Percentiles rank a stretch among this genome's conserved stretches.
Conservation (phyloP, 306 rosid species). For the Myrica gale region DNA sequence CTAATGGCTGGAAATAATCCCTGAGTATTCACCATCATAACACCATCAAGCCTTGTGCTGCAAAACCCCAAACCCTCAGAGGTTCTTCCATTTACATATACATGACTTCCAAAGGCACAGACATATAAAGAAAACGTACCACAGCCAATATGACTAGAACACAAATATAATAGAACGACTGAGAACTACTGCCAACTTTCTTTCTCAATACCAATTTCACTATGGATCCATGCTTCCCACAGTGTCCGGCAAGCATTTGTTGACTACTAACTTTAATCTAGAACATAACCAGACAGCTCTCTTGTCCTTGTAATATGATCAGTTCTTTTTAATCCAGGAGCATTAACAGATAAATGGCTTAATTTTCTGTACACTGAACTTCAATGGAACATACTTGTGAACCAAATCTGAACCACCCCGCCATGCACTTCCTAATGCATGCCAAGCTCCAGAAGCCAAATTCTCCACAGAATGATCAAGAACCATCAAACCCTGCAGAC, state of each 20-base stretch:
- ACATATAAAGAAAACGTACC: background rate
- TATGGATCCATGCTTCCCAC: background rate
- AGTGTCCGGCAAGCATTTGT: conserved; percentile 10
- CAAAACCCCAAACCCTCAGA: background rate
- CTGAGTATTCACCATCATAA: background rate
- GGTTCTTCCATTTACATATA: background rate
- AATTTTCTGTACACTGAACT: conserved; percentile 10
- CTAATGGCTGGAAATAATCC: background rate
- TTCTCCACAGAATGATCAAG: conserved; percentile 89
- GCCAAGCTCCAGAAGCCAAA: conserved; percentile 97
- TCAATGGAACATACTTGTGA: conserved; percentile 55
- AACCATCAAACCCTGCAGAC: conserved; percentile 71
- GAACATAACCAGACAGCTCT: conserved; percentile 1
- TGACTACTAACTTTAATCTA: conserved; percentile 9
- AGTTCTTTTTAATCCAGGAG: background rate
- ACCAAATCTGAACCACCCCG: conserved; percentile 74
- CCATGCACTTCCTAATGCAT: conserved; percentile 83
- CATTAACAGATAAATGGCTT: conserved; percentile 3
- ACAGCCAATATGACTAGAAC: background rate
- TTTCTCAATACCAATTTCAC: background rate
- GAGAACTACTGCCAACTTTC: background rate
- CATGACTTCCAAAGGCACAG: background rate
- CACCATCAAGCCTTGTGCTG: background rate
- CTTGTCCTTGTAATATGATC: background rate
- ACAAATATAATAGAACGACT: background rate